Evolutionary conservation across 2,329 filamentous ascomycete species (phyloP), one percentile per base, ranked within the genome.

Genomic region (Pseudogymnoascus sp.): DNA sequence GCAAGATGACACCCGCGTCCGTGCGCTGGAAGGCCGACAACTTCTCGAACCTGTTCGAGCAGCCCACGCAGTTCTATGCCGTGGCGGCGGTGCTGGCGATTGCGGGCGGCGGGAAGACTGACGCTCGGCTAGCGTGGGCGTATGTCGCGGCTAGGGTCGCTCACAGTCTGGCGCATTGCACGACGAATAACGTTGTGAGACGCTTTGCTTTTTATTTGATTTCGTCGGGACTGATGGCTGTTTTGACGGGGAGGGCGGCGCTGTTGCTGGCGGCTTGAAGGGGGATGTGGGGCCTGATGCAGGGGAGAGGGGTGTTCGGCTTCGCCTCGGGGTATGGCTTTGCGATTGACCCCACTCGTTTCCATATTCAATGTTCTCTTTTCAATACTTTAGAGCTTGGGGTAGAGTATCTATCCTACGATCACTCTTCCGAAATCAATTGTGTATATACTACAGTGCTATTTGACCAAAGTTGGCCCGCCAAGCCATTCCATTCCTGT

Each of bases 21-120:
- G 68, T 71, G 31, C 72, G 72, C 63, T 76, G 71, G 71, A 73
- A 74, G 62, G 74, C 74, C 10, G 76, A 78, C 65, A 79, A 79
- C 66, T 79, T 72, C 70, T 76, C 77, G 67, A 73, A 79, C 63
- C 69, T 79, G 59, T 69, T 74, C 63, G 76, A 79, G 69, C 76
- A 79, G 67, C 77, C 77, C 14, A 77, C 75, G 1, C 73, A 75
- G 44, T 80, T 80, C 70, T 79, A 78, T 69, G 76, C 76, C 16
- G 65, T 75, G 19, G 67, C 69, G 10, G 68, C 79, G 6, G 71
- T 72, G 1, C 65, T 79, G 37, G 74, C 74, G 1, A 53, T 74
- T 5, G 64, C 68, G 50, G 62, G 67, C 63, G 47, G 61, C 13
- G 66, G 64, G n/a, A 64, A 64, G 26, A 47, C 67, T 1, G 74